These are phyloP conservation scores for Adansonia gregorii DNA, from an alignment of 441 rosid genomes.

Conservation along the genomic window DNA sequence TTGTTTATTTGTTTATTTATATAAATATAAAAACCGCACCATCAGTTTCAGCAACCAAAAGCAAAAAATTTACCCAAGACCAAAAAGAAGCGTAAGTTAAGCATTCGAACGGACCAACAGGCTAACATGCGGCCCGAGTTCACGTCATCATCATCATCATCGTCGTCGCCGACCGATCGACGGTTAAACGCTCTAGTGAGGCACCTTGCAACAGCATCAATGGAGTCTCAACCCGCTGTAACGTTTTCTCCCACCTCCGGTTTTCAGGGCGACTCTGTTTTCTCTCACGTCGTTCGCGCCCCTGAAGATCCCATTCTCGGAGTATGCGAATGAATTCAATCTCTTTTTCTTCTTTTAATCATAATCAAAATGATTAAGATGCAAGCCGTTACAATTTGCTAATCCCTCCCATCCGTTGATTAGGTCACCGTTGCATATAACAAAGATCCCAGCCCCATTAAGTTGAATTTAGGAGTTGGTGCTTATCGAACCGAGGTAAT, in stretches of 20 bases:
- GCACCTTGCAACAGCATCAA: conserved; percentile 47
- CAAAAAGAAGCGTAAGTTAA: conserved; percentile 9
- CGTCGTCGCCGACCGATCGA: conserved; percentile 52
- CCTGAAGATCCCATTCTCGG: conserved; percentile 98
- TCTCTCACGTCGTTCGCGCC: conserved; percentile 81
- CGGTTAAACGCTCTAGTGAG: conserved; percentile 62
- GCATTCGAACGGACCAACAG: conserved; percentile 15
- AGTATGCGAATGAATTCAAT: conserved; percentile 39
- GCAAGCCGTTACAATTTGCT: not conserved
- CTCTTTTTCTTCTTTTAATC: not conserved
- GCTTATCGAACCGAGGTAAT: conserved; percentile 93
- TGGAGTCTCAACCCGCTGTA: conserved; percentile 38
- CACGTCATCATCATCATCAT: conserved; percentile 32
- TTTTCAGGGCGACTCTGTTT: conserved; percentile 58
- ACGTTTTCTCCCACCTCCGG: conserved; percentile 60
- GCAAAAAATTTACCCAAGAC: conserved; percentile 18
- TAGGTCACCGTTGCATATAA: conserved; percentile 90
- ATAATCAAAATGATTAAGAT: not conserved
- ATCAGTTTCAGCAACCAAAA: not conserved
- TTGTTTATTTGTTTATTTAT: not conserved
- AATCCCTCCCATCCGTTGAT: not conserved
- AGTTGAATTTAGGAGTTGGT: conserved; percentile 95
- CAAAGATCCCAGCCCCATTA: conserved; percentile 87
- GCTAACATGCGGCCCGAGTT: conserved; percentile 31
- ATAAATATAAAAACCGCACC: not conserved